These are phyloP conservation scores for Anisodus tanguticus DNA, from an alignment of 257 asterid species.

Conservation along the genomic window DNA sequence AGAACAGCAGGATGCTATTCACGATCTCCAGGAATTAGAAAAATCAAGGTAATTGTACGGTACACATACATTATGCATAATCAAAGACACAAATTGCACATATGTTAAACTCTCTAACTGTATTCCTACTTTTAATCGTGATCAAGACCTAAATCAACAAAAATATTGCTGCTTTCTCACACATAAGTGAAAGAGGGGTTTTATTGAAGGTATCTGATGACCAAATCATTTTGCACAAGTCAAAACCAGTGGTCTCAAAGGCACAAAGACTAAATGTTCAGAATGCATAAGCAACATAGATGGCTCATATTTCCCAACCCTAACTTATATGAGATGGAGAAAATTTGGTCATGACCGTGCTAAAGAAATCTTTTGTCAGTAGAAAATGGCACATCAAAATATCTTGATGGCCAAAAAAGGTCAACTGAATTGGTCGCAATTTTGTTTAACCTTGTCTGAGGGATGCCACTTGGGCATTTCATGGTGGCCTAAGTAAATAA, in stretches of 20 bases:
- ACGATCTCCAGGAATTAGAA: background rate
- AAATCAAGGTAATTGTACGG: slow-evolving; percentile 16
- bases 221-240: slow-evolving; percentile 9
- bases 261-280: background rate
- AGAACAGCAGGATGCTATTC: background rate
- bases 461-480: slow-evolving; percentile 17
- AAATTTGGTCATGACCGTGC: background rate
- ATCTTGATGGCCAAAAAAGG: slow-evolving; percentile 15
- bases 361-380: background rate
- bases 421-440: background rate
- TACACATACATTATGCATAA: background rate
- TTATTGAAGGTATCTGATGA: slow-evolving; percentile 7
- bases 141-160: slow-evolving; percentile 1
- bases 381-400: slow-evolving; percentile 9
- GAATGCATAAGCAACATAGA: slow-evolving; percentile 21
- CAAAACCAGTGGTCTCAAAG: background rate
- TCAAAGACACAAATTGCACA: slow-evolving; percentile 16
- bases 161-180: background rate
- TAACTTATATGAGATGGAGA: slow-evolving; percentile 5
- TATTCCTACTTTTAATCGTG: background rate
- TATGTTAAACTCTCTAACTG: background rate
- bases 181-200: background rate
- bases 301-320: background rate
- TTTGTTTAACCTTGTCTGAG: background rate
- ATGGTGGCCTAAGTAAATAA: slow-evolving; percentile 16